A percentile compares a stretch with the other conserved stretches of the same genome.
These are phyloP conservation scores for Pyracantha coccinea DNA, from an alignment of 331 rosid genomes.

Conservation along the genomic window DNA sequence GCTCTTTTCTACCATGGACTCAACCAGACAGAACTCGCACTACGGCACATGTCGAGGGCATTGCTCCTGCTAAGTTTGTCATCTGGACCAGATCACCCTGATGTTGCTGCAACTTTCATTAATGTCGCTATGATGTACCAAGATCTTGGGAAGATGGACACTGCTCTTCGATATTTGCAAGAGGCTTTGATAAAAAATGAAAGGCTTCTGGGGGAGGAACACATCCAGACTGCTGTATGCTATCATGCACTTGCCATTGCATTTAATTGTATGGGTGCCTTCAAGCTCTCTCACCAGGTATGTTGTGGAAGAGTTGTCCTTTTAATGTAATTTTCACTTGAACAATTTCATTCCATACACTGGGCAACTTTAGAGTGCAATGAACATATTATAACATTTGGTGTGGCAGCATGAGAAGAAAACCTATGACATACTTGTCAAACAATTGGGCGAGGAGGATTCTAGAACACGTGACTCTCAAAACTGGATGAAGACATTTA, in stretches of 20 bases:
- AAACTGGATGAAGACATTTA: slow-evolving; percentile 97
- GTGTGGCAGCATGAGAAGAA: slow-evolving; percentile 83
- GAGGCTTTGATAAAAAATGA: slow-evolving; percentile 94
- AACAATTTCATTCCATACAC: background rate
- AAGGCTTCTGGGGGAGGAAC: slow-evolving; percentile 94
- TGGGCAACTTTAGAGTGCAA: background rate
- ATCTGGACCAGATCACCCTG: slow-evolving; percentile 98
- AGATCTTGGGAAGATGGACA: slow-evolving; percentile 91
- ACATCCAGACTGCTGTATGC: slow-evolving; percentile 98
- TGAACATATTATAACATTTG: slow-evolving; percentile 19
- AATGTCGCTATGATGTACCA: slow-evolving; percentile 98
- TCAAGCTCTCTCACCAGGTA: slow-evolving; percentile 96
- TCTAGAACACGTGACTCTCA: slow-evolving; percentile 84
- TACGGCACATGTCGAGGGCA: slow-evolving; percentile 94
- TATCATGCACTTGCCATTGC: slow-evolving; percentile 97
- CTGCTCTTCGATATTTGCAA: slow-evolving; percentile 98
- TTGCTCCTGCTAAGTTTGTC: slow-evolving; percentile 84
- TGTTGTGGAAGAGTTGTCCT: background rate
- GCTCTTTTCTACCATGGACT: slow-evolving; percentile 92
- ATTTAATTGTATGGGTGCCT: slow-evolving; percentile 93
- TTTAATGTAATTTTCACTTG: background rate
- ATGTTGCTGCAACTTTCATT: slow-evolving; percentile 89
- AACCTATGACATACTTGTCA: slow-evolving; percentile 92
- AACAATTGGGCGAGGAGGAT: slow-evolving; percentile 96
- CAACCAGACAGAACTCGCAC: slow-evolving; percentile 90